phyloP scores from a whole-genome alignment of 106 monocot genomes.

The Phalaenopsis aphrodite region DNA sequence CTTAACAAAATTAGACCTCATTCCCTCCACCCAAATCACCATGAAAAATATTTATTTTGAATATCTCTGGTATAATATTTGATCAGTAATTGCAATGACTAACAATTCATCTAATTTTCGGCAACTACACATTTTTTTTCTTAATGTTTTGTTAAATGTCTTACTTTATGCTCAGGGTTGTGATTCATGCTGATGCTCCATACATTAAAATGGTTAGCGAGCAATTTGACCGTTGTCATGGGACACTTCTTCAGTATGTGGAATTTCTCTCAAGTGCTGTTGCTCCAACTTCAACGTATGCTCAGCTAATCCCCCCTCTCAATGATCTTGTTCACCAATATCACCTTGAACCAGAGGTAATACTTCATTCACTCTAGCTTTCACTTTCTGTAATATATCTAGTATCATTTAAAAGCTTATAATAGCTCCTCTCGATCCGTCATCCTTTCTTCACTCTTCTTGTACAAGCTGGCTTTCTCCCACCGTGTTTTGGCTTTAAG shows the following conservation, averaged over 20 bases:
- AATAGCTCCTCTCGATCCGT: not conserved
- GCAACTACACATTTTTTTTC: not conserved
- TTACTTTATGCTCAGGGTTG: slow-evolving; percentile 45
- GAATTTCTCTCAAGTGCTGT: slow-evolving; percentile 86
- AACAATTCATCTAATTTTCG: not conserved
- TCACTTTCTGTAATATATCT: not conserved
- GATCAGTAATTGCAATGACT: not conserved
- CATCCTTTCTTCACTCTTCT: not conserved
- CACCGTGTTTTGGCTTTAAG: not conserved
- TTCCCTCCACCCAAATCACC: not conserved
- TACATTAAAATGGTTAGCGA: slow-evolving; percentile 97
- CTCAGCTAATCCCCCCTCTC: slow-evolving; percentile 68
- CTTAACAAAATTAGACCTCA: not conserved
- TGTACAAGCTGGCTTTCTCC: not conserved
- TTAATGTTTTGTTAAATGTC: not conserved
- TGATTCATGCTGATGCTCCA: slow-evolving; percentile 74
- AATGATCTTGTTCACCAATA: slow-evolving; percentile 82
- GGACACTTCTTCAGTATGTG: slow-evolving; percentile 87
- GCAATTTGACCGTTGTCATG: slow-evolving; percentile 99
- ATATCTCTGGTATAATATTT: not conserved
- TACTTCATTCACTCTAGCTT: not conserved
- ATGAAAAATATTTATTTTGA: not conserved
- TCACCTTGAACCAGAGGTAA: slow-evolving; percentile 96
- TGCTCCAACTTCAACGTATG: slow-evolving; percentile 54
- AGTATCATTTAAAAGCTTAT: not conserved